These are phyloP conservation scores for Penicillium paradoxum DNA, from an alignment of 495 filamentous ascomycete species.

Conservation along the genomic window DNA sequence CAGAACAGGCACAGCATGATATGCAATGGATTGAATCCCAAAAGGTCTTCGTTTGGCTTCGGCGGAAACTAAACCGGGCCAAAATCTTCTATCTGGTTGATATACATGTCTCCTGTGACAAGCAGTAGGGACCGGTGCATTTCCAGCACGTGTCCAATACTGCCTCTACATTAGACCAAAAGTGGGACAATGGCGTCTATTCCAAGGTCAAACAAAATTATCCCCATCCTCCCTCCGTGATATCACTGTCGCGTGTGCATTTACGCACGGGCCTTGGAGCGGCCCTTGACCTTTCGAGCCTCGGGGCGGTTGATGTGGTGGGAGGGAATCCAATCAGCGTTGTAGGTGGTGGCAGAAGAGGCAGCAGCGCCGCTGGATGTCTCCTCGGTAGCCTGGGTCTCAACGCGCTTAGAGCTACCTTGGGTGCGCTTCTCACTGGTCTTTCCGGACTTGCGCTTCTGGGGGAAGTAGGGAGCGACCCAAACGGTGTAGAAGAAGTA, in stretches of 20 bases:
- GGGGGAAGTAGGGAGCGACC: constrained; percentile 93
- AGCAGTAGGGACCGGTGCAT: constrained; percentile 18
- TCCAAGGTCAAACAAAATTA: not conserved
- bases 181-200: not conserved
- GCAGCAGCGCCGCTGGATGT: constrained; percentile 64
- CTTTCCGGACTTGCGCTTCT: constrained; percentile 69
- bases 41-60: constrained; percentile 1
- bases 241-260: constrained; percentile 6
- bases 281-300: constrained; percentile 73
- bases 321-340: constrained; percentile 93
- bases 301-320: constrained; percentile 85
- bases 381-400: constrained; percentile 56
- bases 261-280: constrained; percentile 50
- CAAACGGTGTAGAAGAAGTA: constrained; percentile 99
- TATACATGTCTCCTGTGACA: constrained; percentile 31
- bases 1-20: constrained; percentile 6
- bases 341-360: constrained; percentile 69
- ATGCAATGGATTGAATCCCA: constrained; percentile 9
- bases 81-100: constrained; percentile 18
- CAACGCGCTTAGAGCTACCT: constrained; percentile 59
- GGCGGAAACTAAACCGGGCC: constrained; percentile 3
- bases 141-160: constrained; percentile 21
- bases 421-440: constrained; percentile 55
- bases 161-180: not conserved
- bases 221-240: constrained; percentile 1